These are phyloP conservation scores for Diaporthe eres DNA, from an alignment of 2,329 filamentous ascomycete species.

Conservation along the genomic window DNA sequence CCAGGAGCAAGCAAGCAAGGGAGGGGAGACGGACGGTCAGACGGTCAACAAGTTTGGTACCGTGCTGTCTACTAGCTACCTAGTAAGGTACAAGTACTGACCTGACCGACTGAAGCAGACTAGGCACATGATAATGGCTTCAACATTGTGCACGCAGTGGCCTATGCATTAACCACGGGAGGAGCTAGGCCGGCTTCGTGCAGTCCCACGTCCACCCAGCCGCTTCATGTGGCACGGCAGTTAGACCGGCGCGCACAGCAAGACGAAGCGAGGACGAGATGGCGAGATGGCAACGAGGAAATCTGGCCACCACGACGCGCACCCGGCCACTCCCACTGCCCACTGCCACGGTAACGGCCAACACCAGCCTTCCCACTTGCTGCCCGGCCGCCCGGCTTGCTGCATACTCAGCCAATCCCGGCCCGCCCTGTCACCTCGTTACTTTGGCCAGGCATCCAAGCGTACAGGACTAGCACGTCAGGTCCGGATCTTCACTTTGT, in stretches of 20 bases:
- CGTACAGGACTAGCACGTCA: conserved; percentile 21
- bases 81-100: not conserved
- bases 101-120: not conserved
- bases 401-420: conserved; percentile 32
- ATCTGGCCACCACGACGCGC: conserved; percentile 20
- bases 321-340: conserved; percentile 21
- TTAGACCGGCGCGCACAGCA: conserved; percentile 6
- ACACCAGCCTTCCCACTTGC: conserved; percentile 20
- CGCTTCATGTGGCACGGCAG: conserved; percentile 34
- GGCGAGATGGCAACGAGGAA: conserved; percentile 28
- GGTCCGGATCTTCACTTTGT: conserved; percentile 9
- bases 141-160: not conserved
- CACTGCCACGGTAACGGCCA: conserved; percentile 27
- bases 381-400: conserved; percentile 22
- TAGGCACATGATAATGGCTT: not conserved
- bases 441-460: conserved; percentile 24
- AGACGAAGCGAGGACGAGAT: conserved; percentile 27
- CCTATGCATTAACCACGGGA: conserved; percentile 19
- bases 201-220: conserved; percentile 12
- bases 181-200: conserved; percentile 23
- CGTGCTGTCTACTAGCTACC: not conserved
- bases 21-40: not conserved
- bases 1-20: not conserved
- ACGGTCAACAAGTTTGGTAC: conserved; percentile 21
- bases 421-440: conserved; percentile 1